Base-by-base conservation (phyloP, 371 early-diverging fungal genomes). In the Mucor indicus region DNA sequence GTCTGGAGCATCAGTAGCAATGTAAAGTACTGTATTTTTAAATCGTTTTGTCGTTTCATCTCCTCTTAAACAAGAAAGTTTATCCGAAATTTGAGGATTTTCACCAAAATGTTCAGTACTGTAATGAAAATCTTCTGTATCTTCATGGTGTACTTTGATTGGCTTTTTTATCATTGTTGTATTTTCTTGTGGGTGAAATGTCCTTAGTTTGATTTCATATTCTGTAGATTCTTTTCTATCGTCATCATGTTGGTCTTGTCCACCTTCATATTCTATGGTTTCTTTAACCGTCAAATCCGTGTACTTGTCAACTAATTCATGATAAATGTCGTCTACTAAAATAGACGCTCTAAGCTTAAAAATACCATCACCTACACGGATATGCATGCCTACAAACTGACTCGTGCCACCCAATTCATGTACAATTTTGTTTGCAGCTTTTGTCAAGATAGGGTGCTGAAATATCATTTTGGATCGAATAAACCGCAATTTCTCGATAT, bases 1-100 rank as follows among this genome's bases (percentile, higher is more conserved):
- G 31, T 73, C 59, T 1, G 75, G 67, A 0, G 75, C 76, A 53
- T 83, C 83, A 8, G 83, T 83, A 1, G 81, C 83, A 35, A 83
- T 75, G 36, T 74, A 83, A 20, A 83, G 64, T 4, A 69, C 67
- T 3, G 76, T 68, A 4, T 59, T 55, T 46, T 33, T 38, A 40
- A 57, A 57, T 30, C 43, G 31, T 19, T 38, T 23, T 3, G 55
- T 55, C 16, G 24, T 29, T 10, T 36, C 20, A 30, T 55, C 48
- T 27, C 55, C 55, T 24, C 20, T 8, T 49, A 49, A 50, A 33
- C 55, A 55, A 32, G 30, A 16, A 8, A 55, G 23, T 17, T 38
- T 25, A n/a, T 16, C 30, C 1, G 52, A 44, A 44, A 55, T 55
- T 15, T 44, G 17, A 5, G 55, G 55, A 1, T 48, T 31, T 17